These are phyloP conservation scores for Brassica nigra DNA, from an alignment of 345 rosid species.

Conservation along the genomic window DNA sequence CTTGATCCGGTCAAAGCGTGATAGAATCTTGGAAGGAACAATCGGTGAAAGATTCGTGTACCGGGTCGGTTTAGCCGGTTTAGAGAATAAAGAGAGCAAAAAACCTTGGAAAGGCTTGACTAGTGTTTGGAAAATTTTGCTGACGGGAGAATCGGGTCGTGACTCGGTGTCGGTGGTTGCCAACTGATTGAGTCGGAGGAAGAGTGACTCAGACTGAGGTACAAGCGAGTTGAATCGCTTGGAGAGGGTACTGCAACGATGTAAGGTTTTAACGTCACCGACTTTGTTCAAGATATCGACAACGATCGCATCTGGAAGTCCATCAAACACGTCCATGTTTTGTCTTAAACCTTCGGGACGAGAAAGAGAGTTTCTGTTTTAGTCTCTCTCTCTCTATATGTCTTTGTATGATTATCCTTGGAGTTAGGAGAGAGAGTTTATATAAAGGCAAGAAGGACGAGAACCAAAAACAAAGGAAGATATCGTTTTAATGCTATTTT, in stretches of 20 bases:
- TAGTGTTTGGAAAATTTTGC: conserved; percentile 25
- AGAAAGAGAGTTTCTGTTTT: background rate
- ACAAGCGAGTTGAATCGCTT: conserved; percentile 37
- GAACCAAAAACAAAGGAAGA: background rate
- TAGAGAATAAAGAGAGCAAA: conserved; percentile 28
- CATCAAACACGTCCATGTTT: conserved; percentile 39
- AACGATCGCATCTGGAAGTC: conserved; percentile 34
- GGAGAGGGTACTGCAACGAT: conserved; percentile 28
- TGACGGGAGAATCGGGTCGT: background rate
- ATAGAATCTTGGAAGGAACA: conserved; percentile 31
- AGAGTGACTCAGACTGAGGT: conserved; percentile 36
- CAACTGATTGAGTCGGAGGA: conserved; percentile 19
- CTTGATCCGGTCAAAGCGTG: conserved; percentile 21
- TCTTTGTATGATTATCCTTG: conserved; percentile 10
- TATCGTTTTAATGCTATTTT: background rate
- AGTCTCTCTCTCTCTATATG: background rate
- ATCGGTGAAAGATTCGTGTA: background rate
- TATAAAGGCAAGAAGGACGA: background rate
- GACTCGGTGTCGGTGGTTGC: conserved; percentile 2
- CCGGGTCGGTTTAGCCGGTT: conserved; percentile 27
- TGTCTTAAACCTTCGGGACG: background rate
- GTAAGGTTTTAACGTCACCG: conserved; percentile 9
- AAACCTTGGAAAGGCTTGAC: conserved; percentile 19
- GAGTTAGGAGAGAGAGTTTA: conserved; percentile 15
- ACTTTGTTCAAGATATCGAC: conserved; percentile 38